Percentiles rank a stretch among this genome's conserved stretches.
Evolutionary conservation across 2,329 filamentous ascomycete genomes (phyloP).

Genomic region (Paecilomyces sp.): DNA sequence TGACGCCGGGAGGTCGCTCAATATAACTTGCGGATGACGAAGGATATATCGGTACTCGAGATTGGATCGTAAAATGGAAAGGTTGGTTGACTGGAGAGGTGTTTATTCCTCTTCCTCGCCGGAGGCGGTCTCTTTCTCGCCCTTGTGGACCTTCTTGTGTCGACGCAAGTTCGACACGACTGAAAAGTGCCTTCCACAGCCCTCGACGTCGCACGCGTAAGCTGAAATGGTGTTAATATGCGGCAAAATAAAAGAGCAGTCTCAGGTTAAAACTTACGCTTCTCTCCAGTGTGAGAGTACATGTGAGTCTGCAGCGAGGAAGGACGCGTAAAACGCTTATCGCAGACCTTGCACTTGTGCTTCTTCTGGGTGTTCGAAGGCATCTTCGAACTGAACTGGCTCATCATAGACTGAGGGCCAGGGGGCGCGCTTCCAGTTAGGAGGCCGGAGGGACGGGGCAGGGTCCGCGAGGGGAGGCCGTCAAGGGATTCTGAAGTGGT

Average conservation of each 20-base stretch:
- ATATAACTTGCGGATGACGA: background rate
- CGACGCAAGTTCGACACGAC: constrained; percentile 92
- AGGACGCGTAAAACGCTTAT: constrained; percentile 92
- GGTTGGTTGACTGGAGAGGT: background rate
- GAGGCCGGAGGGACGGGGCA: constrained; percentile 68
- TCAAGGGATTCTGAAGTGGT: constrained; percentile 78
- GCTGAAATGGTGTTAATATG: constrained; percentile 45
- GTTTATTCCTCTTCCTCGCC: constrained; percentile 35
- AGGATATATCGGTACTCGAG: background rate
- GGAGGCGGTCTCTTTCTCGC: constrained; percentile 38
- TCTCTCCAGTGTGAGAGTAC: constrained; percentile 97
- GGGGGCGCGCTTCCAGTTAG: constrained; percentile 61
- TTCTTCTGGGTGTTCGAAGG: constrained; percentile 97
- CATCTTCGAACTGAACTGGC: constrained; percentile 94
- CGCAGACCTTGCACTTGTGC: constrained; percentile 98
- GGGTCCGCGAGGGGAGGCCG: constrained; percentile 69
- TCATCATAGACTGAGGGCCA: constrained; percentile 95
- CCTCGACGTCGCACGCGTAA: constrained; percentile 88
- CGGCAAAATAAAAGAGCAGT: background rate
- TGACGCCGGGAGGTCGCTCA: constrained; percentile 7
- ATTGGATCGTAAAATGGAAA: constrained; percentile 1
- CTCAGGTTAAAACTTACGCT: constrained; percentile 62
- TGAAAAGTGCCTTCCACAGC: constrained; percentile 92
- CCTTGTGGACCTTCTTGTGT: constrained; percentile 94
- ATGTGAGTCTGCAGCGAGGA: constrained; percentile 95